These are phyloP conservation scores for Saccharomyces paradoxus DNA, from an alignment of 805 yeast genomes.

Conservation along the genomic window DNA sequence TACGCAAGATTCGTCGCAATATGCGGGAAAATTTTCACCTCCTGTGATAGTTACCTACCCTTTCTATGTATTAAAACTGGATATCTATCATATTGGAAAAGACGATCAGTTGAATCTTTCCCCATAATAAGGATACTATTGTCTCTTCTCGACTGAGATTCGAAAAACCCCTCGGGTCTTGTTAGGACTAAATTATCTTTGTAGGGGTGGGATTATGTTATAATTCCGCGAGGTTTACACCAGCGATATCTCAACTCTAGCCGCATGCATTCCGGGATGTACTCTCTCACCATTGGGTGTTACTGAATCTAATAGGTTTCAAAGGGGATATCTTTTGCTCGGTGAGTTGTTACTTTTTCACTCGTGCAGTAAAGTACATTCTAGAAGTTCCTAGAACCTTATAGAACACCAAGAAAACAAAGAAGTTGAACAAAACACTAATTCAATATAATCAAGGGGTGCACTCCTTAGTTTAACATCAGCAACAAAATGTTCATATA, in stretches of 20 bases:
- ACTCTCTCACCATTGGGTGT: neutral
- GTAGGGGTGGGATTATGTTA: neutral
- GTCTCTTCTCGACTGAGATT: neutral
- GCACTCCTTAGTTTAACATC: neutral
- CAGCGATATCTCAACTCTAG: neutral
- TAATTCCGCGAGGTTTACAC: neutral
- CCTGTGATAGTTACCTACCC: neutral
- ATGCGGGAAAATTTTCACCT: neutral
- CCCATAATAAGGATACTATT: neutral
- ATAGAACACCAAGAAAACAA: neutral
- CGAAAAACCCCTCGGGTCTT: neutral
- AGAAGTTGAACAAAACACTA: neutral
- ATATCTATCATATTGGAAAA: neutral
- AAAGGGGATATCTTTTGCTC: neutral
- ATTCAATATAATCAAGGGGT: neutral
- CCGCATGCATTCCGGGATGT: neutral
- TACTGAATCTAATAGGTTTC: neutral
- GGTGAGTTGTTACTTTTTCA: neutral
- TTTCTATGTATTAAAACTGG: neutral
- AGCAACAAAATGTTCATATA: neutral
- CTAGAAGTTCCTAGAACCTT: neutral
- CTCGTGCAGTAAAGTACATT: neutral
- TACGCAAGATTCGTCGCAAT: neutral
- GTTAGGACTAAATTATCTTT: neutral
- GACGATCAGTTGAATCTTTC: neutral